Evolutionary conservation across 2,329 filamentous ascomycete genomes (phyloP).

Genomic region (Trichoderma atrobrunneum): DNA sequence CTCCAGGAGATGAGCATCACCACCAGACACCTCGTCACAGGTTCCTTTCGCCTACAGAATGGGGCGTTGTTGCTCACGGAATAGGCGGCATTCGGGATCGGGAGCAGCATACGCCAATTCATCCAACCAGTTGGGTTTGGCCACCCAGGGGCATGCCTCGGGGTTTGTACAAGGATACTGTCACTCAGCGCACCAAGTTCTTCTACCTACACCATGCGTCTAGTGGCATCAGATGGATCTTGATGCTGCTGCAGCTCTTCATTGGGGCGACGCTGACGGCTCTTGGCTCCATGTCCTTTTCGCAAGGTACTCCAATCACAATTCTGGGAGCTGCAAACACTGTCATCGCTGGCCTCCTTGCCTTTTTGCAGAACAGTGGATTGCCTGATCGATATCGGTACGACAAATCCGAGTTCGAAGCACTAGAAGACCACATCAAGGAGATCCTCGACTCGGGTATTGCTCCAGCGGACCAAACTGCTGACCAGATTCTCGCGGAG

Average conservation of each 20-base stretch:
- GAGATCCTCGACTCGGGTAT: conserved; percentile 49
- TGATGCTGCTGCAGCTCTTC: conserved; percentile 50
- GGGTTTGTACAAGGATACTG: conserved; percentile 50
- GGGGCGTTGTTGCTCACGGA: conserved; percentile 46
- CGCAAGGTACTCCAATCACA: conserved; percentile 44
- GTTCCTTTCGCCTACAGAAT: conserved; percentile 44
- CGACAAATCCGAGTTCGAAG: conserved; percentile 48
- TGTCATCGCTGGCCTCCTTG: conserved; percentile 48
- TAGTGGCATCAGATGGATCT: conserved; percentile 42
- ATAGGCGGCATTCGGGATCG: conserved; percentile 46
- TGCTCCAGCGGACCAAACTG: conserved; percentile 40
- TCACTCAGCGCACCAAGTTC: conserved; percentile 44
- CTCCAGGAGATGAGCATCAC: conserved; percentile 21
- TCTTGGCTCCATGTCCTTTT: conserved; percentile 42
- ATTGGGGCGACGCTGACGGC: conserved; percentile 50
- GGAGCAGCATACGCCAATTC: conserved; percentile 43
- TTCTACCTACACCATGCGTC: conserved; percentile 44
- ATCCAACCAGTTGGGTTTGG: conserved; percentile 44
- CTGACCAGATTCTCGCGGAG: conserved; percentile 46
- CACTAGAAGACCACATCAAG: conserved; percentile 50
- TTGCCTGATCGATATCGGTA: conserved; percentile 51
- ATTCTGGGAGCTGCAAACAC: conserved; percentile 51
- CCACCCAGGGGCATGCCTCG: conserved; percentile 46
- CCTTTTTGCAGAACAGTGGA: conserved; percentile 53
- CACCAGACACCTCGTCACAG: conserved; percentile 32